Conservation (phyloP, 192 early-diverging fungal species). For the Podochytrium sp. region DNA sequence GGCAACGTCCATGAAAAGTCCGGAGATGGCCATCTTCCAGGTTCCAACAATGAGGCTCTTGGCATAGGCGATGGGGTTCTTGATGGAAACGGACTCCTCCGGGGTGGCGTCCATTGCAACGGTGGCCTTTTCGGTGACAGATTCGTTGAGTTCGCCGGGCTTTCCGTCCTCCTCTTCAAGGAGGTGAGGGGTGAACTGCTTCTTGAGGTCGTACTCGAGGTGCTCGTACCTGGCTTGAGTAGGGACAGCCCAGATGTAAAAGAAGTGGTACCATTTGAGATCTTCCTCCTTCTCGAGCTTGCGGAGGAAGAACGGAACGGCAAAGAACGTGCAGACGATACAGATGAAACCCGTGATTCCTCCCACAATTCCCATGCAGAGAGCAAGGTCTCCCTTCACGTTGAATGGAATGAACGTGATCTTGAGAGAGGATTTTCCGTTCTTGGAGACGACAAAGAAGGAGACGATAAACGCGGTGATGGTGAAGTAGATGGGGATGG, state of each 20-base stretch:
- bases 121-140: background rate
- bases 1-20: conserved; percentile 41
- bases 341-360: conserved; percentile 56
- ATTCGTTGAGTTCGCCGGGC: background rate
- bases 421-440: conserved; percentile 32
- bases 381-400: no score
- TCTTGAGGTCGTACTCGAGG: conserved; percentile 5
- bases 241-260: conserved; percentile 60
- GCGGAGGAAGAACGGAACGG: conserved; percentile 66
- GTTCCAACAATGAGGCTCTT: no score
- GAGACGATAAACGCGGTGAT: no score
- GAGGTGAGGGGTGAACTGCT: background rate
- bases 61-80: no score
- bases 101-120: conserved; percentile 39
- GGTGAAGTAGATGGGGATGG: no score
- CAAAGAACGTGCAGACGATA: conserved; percentile 63
- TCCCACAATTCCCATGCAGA: conserved; percentile 37
- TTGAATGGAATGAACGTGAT: no score
- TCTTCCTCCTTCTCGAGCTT: conserved; percentile 63
- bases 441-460: conserved; percentile 56
- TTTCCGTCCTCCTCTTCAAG: conserved; percentile 8
- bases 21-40: background rate
- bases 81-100: no score
- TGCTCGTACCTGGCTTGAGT: conserved; percentile 41
- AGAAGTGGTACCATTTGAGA: conserved; percentile 75